Base-by-base conservation (phyloP, 768 basidiomycete species). In the Xerocomus brunneocitrinus region DNA sequence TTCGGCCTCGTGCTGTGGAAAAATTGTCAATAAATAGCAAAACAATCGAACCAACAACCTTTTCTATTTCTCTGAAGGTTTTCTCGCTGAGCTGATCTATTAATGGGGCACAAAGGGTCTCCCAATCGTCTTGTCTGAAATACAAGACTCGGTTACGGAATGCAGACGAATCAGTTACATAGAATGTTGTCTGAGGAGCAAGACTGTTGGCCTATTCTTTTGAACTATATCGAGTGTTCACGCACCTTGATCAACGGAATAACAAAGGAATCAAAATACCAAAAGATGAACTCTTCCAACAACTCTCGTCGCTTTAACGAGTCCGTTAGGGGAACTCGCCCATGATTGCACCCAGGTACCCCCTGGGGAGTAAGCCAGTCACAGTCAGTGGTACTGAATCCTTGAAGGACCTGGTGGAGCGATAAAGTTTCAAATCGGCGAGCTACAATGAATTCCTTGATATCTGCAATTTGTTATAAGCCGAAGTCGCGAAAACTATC, bases 111-210 rank as follows among this genome's bases (percentile, higher is more conserved):
- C 93, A 95, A 5, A 98, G 76, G 3, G 70, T 72, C n/a, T 78
- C 75, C 97, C 95, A 99, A 60, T 95, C 94, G 48, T 95, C 92
- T 50, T 98, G 93, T 10, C 91, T 82, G 67, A 97, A 98, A 65
- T 95, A 99, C 1, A 98, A 73, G 1, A 95, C 78, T 41, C 82
- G 81, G 55, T 94, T 89, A 38, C 87, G 78, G 62, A 85, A 91
- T 7, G 86, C 88, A 19, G 88, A 85, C 0, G 95, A 91, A 58
- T 98, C 91, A 0, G 97, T 98, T 41, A 93, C 78, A 68, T 98
- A 98, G 71, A 97, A 99, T 0, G 86, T 85, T 3, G 91, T 91
- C 95, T 98, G 58, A 44, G 2, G 24, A 25, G 8, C 31, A 41
- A 35, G 13, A 36, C 35, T 9, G 22, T 25, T 6, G 3, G 4